phyloP scores from a whole-genome alignment of 352 stramenopile genomes.

The Phytophthora chlamydospora region DNA sequence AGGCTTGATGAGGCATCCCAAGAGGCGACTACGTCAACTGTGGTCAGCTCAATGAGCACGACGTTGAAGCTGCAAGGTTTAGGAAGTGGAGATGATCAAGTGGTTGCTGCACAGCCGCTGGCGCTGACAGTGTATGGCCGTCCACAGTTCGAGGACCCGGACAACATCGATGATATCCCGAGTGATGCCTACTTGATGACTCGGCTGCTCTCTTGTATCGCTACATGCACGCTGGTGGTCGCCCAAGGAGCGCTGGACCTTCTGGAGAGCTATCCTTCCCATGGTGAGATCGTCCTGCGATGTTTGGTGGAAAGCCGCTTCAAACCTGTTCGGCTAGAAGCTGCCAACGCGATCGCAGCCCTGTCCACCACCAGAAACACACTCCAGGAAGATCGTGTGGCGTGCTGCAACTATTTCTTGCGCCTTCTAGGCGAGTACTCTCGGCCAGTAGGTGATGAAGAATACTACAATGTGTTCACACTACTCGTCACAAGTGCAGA shows the following conservation, averaged over 20 bases:
- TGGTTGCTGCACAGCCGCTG: constrained; percentile 22
- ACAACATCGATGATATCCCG: constrained; percentile 56
- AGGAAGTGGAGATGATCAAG: constrained; percentile 9
- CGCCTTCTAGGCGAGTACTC: constrained; percentile 55
- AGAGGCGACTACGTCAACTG: constrained; percentile 3
- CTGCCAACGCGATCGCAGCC: constrained; percentile 49
- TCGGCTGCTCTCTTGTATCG: constrained; percentile 54
- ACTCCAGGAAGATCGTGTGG: constrained; percentile 46
- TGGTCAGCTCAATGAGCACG: neutral
- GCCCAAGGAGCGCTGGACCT: constrained; percentile 39
- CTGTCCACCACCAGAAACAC: constrained; percentile 56
- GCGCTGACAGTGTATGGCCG: constrained; percentile 41
- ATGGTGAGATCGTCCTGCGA: constrained; percentile 49
- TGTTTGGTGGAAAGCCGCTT: constrained; percentile 55
- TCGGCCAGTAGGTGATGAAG: constrained; percentile 45
- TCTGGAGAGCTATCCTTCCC: constrained; percentile 42
- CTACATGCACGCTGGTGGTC: constrained; percentile 42
- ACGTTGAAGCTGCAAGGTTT: constrained; percentile 6
- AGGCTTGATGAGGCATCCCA: constrained; percentile 21
- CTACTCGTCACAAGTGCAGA: constrained; percentile 58
- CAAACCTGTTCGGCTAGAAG: constrained; percentile 54
- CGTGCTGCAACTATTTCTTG: constrained; percentile 57
- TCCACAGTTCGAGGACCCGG: constrained; percentile 47
- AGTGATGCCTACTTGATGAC: constrained; percentile 66
- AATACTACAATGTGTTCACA: constrained; percentile 73